A percentile compares a stretch with the other conserved stretches of the same genome.
Conservation (phyloP, 805 yeast species). For the Saccharomyces paradoxus region DNA sequence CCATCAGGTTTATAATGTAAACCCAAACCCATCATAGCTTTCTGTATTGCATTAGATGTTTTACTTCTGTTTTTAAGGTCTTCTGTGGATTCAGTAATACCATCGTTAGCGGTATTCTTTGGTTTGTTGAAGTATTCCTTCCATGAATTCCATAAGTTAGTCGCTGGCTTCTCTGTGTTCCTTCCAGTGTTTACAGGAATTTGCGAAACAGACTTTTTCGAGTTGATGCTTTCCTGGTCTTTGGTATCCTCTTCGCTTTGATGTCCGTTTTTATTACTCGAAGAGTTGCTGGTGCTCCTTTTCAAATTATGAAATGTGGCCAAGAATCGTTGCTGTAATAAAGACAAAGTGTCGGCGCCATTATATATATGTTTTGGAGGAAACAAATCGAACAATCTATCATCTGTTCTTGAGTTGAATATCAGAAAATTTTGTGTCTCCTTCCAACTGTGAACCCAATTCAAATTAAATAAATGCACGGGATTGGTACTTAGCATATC, state of each 20-base stretch:
- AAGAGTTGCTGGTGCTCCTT: constrained; percentile 10
- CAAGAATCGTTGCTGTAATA: constrained; percentile 25
- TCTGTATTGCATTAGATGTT: constrained; percentile 15
- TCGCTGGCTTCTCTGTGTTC: constrained; percentile 4
- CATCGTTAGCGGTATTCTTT: constrained; percentile 6
- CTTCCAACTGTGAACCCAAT: constrained; percentile 48
- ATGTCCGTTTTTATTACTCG: background rate
- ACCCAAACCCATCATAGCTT: constrained; percentile 21
- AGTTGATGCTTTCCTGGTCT: constrained; percentile 1
- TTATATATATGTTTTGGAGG: constrained; percentile 38
- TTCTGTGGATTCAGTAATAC: constrained; percentile 7
- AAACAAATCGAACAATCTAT: constrained; percentile 57
- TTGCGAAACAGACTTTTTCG: background rate
- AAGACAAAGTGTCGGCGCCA: constrained; percentile 22
- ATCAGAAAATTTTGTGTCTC: constrained; percentile 45
- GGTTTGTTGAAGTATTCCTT: constrained; percentile 22
- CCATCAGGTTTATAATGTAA: constrained; percentile 6
- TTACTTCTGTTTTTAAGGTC: constrained; percentile 7
- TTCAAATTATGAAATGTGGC: constrained; percentile 29
- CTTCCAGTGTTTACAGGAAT: constrained; percentile 1
- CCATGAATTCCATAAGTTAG: constrained; percentile 22
- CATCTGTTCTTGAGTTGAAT: constrained; percentile 53
- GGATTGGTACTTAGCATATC: constrained; percentile 28
- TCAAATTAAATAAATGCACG: constrained; percentile 35
- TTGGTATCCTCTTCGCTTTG: constrained; percentile 1